Percentiles rank a stretch among this genome's conserved stretches.
Evolutionary conservation across 75 land plant species (phyloP).

Genomic region (Sequoia sempervirens): DNA sequence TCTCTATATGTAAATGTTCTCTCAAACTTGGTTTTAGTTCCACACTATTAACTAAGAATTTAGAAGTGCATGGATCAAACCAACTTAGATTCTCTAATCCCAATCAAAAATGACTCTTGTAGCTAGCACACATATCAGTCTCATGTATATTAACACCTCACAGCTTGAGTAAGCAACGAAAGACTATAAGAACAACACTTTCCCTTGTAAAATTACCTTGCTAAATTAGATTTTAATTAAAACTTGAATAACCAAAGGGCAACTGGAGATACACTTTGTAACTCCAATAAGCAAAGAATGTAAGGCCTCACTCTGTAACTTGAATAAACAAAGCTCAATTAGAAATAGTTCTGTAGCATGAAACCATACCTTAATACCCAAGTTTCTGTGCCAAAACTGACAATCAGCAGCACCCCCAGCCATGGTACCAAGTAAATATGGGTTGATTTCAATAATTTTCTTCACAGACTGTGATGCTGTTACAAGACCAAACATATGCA

Average conservation of each 20-base stretch:
- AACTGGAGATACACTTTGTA: background rate
- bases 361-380: slow-evolving; percentile 80
- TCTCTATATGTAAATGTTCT: background rate
- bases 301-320: background rate
- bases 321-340: background rate
- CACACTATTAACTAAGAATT: background rate
- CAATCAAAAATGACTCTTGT: background rate
- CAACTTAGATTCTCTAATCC: background rate
- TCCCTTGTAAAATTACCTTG: background rate
- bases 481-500: background rate
- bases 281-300: background rate
- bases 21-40: background rate
- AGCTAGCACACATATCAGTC: background rate
- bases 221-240: background rate
- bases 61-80: too few species aligned
- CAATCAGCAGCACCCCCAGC: slow-evolving; percentile 99
- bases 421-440: slow-evolving; percentile 94
- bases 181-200: background rate
- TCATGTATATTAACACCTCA: background rate
- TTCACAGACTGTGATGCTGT: slow-evolving; percentile 89
- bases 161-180: background rate
- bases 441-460: slow-evolving; percentile 95
- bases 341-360: background rate
- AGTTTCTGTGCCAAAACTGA: slow-evolving; percentile 97
- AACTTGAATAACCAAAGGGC: background rate